Base-by-base conservation (phyloP, 306 rosid species). In the Lablab purpureus region DNA sequence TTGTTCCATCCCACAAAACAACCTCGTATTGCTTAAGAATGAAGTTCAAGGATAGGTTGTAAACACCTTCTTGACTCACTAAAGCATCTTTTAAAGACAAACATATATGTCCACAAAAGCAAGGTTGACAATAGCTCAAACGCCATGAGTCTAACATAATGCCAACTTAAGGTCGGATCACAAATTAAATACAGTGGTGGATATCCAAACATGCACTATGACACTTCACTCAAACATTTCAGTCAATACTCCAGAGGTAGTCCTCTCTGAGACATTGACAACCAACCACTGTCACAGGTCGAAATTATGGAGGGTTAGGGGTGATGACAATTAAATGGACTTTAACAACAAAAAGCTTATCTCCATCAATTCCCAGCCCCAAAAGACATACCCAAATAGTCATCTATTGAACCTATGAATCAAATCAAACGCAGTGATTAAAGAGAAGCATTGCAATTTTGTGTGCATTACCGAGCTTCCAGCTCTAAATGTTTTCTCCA, bases 401-500 rank as follows among this genome's bases (percentile, higher is more conserved):
- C 40, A 5, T 18, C 77, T 3, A 69, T 0, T 28, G 66, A 72
- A 75, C 46, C 30, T 5, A 41, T 1, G 21, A 73, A 68, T 14
- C 10, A 56, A 13, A 75, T 55, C 19, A 65, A 81, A 73, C 13
- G 3, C 11, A 62, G 36, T 32, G 8, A 56, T 10, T n/a, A 45
- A 30, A 58, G 17, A 64, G 64, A 71, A 12, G 58, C 46, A 8
- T 47, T 50, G 71, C 9, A 73, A 73, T n/a, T 47, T 67, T 58
- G 23, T 59, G 78, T 43, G 58, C 68, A 65, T 85, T 90, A 93
- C 99, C 89, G 98, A 73, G 71, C 87, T 79, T 66, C 99, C 98
- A 66, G 99, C 98, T 81, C 99, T 91, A 80, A 95, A 95, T 25
- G 97, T 95, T 73, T 91, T 91, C 74, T 95, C 99, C 78, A 95